Percentiles rank a stretch among this genome's conserved stretches.
Conservation (phyloP, 257 asterid species). For the Marsdenia floribunda region DNA sequence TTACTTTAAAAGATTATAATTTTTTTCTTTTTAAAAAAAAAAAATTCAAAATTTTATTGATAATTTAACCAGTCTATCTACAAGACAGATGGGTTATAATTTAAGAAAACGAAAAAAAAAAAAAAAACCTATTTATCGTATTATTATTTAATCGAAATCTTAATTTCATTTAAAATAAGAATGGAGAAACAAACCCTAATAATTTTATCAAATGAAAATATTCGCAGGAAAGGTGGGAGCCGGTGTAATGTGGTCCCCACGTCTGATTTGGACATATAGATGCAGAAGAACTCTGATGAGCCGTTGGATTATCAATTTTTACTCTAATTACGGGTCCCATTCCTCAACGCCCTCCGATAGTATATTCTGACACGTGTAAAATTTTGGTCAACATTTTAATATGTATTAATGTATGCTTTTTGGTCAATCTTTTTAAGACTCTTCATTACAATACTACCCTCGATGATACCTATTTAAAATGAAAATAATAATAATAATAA, state of each 20-base stretch:
- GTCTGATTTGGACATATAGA: conserved; percentile 1
- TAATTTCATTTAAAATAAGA: no score
- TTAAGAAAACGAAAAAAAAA: no score
- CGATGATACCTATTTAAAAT: not conserved
- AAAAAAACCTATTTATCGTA: no score
- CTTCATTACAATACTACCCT: conserved; percentile 8
- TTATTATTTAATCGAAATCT: no score
- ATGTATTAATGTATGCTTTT: not conserved
- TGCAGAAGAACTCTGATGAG: not conserved
- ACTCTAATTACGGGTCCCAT: conserved; percentile 2
- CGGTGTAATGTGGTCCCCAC: conserved; percentile 17
- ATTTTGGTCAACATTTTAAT: conserved; percentile 4
- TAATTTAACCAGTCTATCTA: no score
- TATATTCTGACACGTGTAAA: conserved; percentile 10
- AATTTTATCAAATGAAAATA: not conserved
- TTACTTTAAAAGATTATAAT: no score
- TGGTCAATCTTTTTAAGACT: not conserved
- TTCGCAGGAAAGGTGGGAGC: conserved; percentile 25
- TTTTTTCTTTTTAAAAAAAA: no score
- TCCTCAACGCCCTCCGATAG: not conserved
- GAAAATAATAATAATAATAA: no score
- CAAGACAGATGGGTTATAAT: no score
- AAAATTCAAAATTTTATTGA: no score
- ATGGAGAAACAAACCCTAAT: no score
- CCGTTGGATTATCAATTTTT: conserved; percentile 16